phyloP scores from a whole-genome alignment of 441 rosid genomes.

The Geranium incanum region DNA sequence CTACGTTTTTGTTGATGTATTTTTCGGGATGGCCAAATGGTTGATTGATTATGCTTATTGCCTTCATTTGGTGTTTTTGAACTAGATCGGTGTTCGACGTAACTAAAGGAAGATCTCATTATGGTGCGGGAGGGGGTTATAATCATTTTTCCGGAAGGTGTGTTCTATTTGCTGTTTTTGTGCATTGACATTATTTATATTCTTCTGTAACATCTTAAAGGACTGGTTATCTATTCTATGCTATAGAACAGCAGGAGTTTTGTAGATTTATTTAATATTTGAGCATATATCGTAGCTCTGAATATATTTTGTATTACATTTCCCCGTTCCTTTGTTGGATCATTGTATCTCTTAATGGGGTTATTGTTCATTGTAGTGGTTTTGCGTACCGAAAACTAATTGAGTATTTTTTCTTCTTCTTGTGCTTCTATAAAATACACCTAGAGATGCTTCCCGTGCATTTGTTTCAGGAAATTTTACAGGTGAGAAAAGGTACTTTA shows the following conservation, averaged over 20 bases:
- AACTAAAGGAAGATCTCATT: constrained; percentile 79
- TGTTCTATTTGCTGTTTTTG: constrained; percentile 10
- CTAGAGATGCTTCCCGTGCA: constrained; percentile 85
- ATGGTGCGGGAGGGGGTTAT: constrained; percentile 80
- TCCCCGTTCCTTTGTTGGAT: background rate
- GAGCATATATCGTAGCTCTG: background rate
- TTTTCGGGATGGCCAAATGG: background rate
- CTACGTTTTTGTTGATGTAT: background rate
- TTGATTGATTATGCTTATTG: background rate
- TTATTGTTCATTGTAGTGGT: background rate
- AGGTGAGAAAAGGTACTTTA: constrained; percentile 36
- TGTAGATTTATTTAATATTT: background rate
- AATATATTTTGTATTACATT: background rate
- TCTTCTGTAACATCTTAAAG: background rate
- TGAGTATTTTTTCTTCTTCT: constrained; percentile 16
- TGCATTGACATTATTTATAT: background rate
- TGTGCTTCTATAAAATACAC: constrained; percentile 12
- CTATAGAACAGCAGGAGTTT: background rate
- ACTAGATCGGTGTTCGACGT: constrained; percentile 87
- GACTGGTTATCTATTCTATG: background rate
- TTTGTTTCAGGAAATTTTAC: constrained; percentile 87
- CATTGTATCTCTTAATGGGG: background rate
- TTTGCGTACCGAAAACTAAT: constrained; percentile 19
- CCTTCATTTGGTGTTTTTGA: constrained; percentile 6
- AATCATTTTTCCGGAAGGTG: constrained; percentile 90